Evolutionary conservation across 129 eudicot species (phyloP).

Genomic region (Kitagawia praeruptora): DNA sequence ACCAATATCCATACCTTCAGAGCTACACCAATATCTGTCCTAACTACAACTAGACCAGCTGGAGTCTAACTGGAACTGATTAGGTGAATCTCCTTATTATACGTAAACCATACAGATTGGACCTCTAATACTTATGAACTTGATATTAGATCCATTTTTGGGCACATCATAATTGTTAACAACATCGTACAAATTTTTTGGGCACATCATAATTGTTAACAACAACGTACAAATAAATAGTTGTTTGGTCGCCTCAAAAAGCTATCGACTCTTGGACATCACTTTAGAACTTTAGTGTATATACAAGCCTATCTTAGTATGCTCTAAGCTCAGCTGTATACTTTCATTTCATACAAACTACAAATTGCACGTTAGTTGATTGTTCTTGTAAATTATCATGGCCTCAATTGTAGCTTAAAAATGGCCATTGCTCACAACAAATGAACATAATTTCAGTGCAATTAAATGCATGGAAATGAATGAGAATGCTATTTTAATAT

Average conservation of each 20-base stretch:
- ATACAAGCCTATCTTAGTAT: not conserved
- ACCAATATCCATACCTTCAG: too few relatives aligned
- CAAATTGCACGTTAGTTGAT: not conserved
- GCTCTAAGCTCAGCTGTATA: not conserved
- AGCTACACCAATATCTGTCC: too few relatives aligned
- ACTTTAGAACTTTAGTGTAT: not conserved
- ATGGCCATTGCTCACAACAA: not conserved
- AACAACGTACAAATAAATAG: not conserved
- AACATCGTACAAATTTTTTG: too few relatives aligned
- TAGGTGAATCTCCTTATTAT: too few relatives aligned
- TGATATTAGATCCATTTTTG: too few relatives aligned
- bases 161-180: too few relatives aligned
- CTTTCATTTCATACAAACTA: not conserved
- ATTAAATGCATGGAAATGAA: conserved; percentile 29
- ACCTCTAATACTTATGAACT: too few relatives aligned
- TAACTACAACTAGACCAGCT: too few relatives aligned
- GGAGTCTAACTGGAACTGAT: too few relatives aligned
- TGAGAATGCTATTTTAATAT: conserved; percentile 34
- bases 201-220: too few relatives aligned
- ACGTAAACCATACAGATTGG: too few relatives aligned
- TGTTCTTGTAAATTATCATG: not conserved
- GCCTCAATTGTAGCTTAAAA: not conserved
- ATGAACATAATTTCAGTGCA: not conserved
- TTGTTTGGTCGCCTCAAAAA: not conserved
- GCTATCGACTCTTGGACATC: not conserved